Percentiles rank a stretch among this genome's conserved stretches.
Conservation (phyloP, 352 stramenopile species). For the Phytophthora pini region DNA sequence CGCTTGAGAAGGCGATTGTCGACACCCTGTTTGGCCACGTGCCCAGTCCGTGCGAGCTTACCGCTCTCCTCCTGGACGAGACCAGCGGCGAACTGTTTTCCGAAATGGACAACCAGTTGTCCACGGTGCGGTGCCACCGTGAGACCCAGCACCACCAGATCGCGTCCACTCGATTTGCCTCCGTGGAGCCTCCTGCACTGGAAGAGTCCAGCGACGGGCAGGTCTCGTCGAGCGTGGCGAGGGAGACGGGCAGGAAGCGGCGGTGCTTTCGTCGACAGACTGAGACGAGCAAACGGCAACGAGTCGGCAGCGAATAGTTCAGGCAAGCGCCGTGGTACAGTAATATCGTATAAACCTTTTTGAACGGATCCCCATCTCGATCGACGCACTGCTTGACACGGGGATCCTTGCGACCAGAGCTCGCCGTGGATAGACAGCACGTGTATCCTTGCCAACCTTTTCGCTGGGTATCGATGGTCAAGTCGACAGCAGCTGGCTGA, state of each 20-base stretch:
- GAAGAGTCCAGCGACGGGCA: constrained; percentile 15
- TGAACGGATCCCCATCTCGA: background rate
- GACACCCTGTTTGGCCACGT: constrained; percentile 8
- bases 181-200: constrained; percentile 4
- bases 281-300: constrained; percentile 22
- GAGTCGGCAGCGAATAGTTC: constrained; percentile 17
- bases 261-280: constrained; percentile 16
- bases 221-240: constrained; percentile 22
- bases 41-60: constrained; percentile 44
- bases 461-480: background rate
- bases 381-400: constrained; percentile 1
- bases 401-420: constrained; percentile 13
- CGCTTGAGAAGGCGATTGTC: constrained; percentile 45
- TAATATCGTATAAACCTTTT: background rate
- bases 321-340: background rate
- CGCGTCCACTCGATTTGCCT: constrained; percentile 29
- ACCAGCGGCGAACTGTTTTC: constrained; percentile 32
- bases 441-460: constrained; percentile 25
- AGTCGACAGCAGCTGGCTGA: constrained; percentile 4
- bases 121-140: background rate
- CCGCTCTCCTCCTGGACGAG: constrained; percentile 37
- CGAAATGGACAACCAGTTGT: constrained; percentile 10
- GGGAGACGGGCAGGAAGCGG: constrained; percentile 29
- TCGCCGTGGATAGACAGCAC: constrained; percentile 8
- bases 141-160: constrained; percentile 8